These are phyloP conservation scores for Hepatocystis sp. DNA, from an alignment of 169 alveolate genomes.

Conservation along the genomic window DNA sequence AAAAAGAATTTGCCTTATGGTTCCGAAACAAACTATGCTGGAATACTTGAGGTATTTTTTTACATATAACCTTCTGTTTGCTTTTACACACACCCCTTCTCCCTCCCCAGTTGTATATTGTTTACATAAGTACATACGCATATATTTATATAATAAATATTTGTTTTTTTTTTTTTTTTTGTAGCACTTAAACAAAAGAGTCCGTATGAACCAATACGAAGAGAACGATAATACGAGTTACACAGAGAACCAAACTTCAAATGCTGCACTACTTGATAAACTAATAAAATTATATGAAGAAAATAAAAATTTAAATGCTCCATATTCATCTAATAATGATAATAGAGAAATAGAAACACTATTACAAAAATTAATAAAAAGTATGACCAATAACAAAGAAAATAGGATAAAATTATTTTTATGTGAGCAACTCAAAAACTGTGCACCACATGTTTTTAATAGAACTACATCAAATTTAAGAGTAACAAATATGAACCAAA, in stretches of 20 bases:
- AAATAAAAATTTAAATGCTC: slow-evolving; percentile 1
- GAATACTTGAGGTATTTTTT: slow-evolving; percentile 35
- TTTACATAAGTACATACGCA: background rate
- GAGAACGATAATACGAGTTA: slow-evolving; percentile 10
- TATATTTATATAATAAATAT: background rate
- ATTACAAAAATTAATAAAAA: slow-evolving; percentile 19
- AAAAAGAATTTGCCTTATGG: slow-evolving; percentile 15
- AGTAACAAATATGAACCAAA: background rate
- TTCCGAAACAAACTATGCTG: slow-evolving; percentile 12
- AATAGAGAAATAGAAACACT: slow-evolving; percentile 39
- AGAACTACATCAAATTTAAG: slow-evolving; percentile 29
- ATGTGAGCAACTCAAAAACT: slow-evolving; percentile 80
- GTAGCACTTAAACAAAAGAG: slow-evolving; percentile 43
- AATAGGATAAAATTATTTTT: slow-evolving; percentile 70
- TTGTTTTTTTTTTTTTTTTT: slow-evolving; percentile 8
- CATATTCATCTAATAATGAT: slow-evolving; percentile 3
- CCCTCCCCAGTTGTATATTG: background rate
- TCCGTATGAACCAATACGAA: slow-evolving; percentile 14
- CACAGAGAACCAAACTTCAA: too few relatives aligned
- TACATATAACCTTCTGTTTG: background rate
- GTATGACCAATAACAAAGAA: slow-evolving; percentile 23
- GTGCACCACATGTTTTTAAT: slow-evolving; percentile 85
- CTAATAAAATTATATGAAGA: slow-evolving; percentile 37
- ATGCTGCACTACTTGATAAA: too few relatives aligned
- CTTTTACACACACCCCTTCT: background rate